Evolutionary conservation across 805 yeast genomes (phyloP).

Genomic region (Wickerhamiella sorbophila): DNA sequence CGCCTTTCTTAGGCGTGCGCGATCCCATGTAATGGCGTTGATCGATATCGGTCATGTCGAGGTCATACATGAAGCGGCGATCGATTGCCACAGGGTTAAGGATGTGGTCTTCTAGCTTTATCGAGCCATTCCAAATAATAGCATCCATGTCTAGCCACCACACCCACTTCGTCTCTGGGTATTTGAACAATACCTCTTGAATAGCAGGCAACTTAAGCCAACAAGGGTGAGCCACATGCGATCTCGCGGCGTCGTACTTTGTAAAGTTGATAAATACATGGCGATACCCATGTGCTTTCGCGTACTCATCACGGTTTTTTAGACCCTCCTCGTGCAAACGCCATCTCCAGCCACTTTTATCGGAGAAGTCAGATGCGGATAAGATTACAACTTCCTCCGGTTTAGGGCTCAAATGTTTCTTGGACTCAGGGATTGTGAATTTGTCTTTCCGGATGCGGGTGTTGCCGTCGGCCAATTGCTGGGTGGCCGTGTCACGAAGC

Average conservation of each 20-base stretch:
- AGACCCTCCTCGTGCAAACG: constrained; percentile 3
- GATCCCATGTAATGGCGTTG: constrained; percentile 4
- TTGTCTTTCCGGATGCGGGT: background rate
- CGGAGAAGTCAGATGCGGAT: background rate
- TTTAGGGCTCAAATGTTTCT: background rate
- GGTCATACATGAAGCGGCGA: constrained; percentile 16
- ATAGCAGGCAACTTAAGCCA: constrained; percentile 27
- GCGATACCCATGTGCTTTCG: constrained; percentile 22
- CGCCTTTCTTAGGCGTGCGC: constrained; percentile 5
- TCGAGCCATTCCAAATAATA: constrained; percentile 22
- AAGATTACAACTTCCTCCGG: background rate
- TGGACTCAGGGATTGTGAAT: background rate
- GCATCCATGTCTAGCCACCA: constrained; percentile 29
- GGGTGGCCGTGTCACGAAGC: background rate
- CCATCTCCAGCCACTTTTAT: background rate
- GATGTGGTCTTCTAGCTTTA: constrained; percentile 20
- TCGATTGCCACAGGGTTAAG: constrained; percentile 19
- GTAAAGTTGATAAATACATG: constrained; percentile 20
- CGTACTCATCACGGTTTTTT: constrained; percentile 23
- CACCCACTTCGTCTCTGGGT: constrained; percentile 28
- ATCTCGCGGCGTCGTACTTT: constrained; percentile 8
- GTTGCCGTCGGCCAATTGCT: background rate
- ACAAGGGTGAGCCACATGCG: constrained; percentile 11
- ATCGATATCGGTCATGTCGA: constrained; percentile 14
- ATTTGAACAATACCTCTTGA: constrained; percentile 19